Evolutionary conservation across 768 basidiomycete species (phyloP).

Genomic region (Lactarius akahatsu): DNA sequence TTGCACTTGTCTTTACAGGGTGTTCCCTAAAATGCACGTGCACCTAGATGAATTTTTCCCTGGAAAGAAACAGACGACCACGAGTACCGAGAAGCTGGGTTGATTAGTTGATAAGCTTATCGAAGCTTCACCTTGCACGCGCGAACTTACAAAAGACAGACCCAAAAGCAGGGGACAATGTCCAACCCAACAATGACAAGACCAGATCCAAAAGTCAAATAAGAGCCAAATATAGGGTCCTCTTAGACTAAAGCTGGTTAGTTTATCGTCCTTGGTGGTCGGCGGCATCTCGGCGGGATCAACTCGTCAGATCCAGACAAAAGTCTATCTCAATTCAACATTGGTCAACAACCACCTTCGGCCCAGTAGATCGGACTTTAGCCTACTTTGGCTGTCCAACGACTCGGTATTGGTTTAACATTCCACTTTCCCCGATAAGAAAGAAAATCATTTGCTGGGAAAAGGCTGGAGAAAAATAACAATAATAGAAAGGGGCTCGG

Average conservation of each 20-base stretch:
- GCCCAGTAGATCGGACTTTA: slow-evolving; percentile 10
- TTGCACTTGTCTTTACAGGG: background rate
- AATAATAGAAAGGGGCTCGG: slow-evolving; percentile 5
- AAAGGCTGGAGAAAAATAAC: background rate
- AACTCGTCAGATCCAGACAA: slow-evolving; percentile 16
- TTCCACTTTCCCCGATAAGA: slow-evolving; percentile 11
- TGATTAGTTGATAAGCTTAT: slow-evolving; percentile 2
- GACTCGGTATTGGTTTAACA: background rate
- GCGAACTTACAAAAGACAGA: background rate
- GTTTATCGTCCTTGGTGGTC: background rate
- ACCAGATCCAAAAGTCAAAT: slow-evolving; percentile 5
- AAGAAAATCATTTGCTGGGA: slow-evolving; percentile 7
- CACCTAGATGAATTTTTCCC: background rate
- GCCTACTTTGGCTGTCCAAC: slow-evolving; percentile 4
- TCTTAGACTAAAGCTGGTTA: slow-evolving; percentile 19
- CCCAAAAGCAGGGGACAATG: background rate
- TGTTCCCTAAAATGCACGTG: background rate
- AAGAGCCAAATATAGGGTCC: slow-evolving; percentile 15
- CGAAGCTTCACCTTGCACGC: background rate
- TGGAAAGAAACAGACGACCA: background rate
- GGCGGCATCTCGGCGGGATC: slow-evolving; percentile 14
- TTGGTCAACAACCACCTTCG: background rate
- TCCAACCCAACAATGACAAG: background rate
- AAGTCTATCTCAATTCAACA: slow-evolving; percentile 24
- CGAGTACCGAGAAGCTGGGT: background rate